Percentiles rank a stretch among this genome's conserved stretches.
Evolutionary conservation across 768 basidiomycete species (phyloP).

Genomic region (Infundibulicybe gibba): DNA sequence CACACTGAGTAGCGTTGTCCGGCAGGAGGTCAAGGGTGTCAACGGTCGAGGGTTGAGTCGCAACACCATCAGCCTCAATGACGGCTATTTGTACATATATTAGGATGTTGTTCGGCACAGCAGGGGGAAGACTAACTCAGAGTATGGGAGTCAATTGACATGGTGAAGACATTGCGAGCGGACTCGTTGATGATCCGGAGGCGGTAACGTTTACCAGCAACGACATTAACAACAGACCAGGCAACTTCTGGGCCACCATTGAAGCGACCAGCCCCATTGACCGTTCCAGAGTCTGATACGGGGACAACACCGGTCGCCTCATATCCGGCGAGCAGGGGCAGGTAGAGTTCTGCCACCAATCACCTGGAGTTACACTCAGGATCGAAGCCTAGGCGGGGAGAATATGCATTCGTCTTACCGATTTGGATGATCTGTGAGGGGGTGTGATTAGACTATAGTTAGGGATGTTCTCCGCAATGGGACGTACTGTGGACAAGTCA

Average conservation of each 20-base stretch:
- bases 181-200: slow-evolving; percentile 18
- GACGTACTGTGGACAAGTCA: slow-evolving; percentile 12
- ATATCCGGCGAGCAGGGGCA: slow-evolving; percentile 22
- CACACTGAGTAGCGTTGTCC: slow-evolving; percentile 47
- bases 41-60: slow-evolving; percentile 25
- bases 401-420: slow-evolving; percentile 4
- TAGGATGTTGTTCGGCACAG: too few relatives aligned
- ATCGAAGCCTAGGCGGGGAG: slow-evolving; percentile 17
- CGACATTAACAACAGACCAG: slow-evolving; percentile 30
- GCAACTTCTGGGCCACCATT: slow-evolving; percentile 23
- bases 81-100: slow-evolving; percentile 25
- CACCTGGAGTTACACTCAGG: slow-evolving; percentile 21
- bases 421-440: slow-evolving; percentile 15
- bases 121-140: slow-evolving; percentile 13
- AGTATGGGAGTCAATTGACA: slow-evolving; percentile 43
- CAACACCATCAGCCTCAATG: slow-evolving; percentile 36
- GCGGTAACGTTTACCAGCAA: slow-evolving; percentile 25
- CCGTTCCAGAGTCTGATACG: slow-evolving; percentile 26
- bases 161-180: slow-evolving; percentile 28
- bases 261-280: slow-evolving; percentile 36
- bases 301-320: slow-evolving; percentile 22
- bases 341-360: slow-evolving; percentile 38
- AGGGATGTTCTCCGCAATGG: too few relatives aligned
- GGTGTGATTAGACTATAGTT: too few relatives aligned
- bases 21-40: slow-evolving; percentile 38